Base-by-base conservation (phyloP, 2,329 filamentous ascomycete species). In the Neocucurbitaria cava region DNA sequence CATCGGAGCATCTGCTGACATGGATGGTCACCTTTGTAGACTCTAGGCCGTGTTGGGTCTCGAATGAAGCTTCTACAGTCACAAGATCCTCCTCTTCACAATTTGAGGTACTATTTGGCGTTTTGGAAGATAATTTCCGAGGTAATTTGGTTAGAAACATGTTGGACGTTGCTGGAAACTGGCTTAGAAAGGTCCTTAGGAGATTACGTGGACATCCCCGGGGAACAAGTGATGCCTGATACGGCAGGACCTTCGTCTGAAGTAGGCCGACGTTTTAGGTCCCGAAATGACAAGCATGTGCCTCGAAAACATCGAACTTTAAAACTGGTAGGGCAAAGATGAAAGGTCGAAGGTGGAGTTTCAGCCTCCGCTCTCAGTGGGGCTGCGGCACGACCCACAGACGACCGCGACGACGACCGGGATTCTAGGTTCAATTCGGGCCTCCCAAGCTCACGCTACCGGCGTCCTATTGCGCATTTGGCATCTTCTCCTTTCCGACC, bases 361-460 rank as follows among this genome's bases (percentile, higher is more conserved):
- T 20, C 39, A 36, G 33, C 33, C 33, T 36, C 33, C 33, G 24
- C 24, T 26, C 24, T 26, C 24, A 21, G 51, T 50, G 54, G 54
- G 42, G 54, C 21, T 33, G 44, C 54, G 54, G 51, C 43, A 54
- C 54, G 54, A 57, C 50, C 54, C 54, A 35, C n/a, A n/a, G n/a
- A n/a, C n/a, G n/a, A n/a, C n/a, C n/a, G n/a, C 31, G 13, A 10
- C 31, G 38, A 46, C 40, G 39, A 23, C 42, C 38, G 41, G 39
- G 46, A 38, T 26, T n/a, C 30, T 11, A 46, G 49, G 20, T 43
- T 49, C 2, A 17, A 47, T 54, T 17, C 20, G 43, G 18, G 36
- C 49, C 40, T 26, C 24, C 45, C 11, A 26, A 13, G 9, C 54
- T 41, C 42, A 40, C 40, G 31, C 30, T 13, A 41, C 46, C 39